Base-by-base conservation (phyloP, 805 yeast genomes). In the Cyberlindnera euphorbiiphila region DNA sequence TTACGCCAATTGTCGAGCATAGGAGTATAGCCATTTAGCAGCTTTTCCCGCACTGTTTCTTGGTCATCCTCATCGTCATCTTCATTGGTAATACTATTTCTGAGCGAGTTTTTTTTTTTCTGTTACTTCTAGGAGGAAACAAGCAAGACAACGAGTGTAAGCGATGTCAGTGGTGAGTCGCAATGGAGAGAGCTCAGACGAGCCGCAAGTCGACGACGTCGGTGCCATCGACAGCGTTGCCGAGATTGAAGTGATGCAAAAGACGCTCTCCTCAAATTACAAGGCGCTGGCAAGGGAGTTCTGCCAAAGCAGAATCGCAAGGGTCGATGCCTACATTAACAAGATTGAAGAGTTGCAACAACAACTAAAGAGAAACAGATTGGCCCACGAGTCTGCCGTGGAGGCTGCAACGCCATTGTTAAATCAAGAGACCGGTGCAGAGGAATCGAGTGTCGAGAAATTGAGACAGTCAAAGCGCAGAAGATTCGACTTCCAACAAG, bases 261-360 rank as follows among this genome's bases (percentile, higher is more conserved):
- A 44, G 21, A 43, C 44, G 30, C 43, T 65, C 3, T 56, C 61
- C 1, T 29, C 43, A 5, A 64, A 62, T 36, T 65, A 63, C 47
- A 55, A 53, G 25, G 41, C 45, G 3, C 41, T 65, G 3, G 49
- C 66, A 2, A 47, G 43, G 21, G 51, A 53, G 14, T 62, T 65
- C 32, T 47, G 59, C 10, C 36, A 39, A 12, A 49, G 64, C 4
- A 45, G 66, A 29, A 33, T 60, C 3, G 21, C 51, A 1, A 50
- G 65, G 26, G 54, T 62, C 2, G 66, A 62, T 34, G 50, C 62
- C 13, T 43, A 60, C 41, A 46, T 64, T 6, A 27, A 51, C n/a
- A 46, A 51, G 21, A 57, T 65, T 17, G 68, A 64, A 26, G 47
- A 52, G 14, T 26, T 55, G 0, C 57, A 62, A n/a, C 36, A 39